Base-by-base conservation (phyloP, 805 yeast species). In the Kodamaea nitidulidarum region DNA sequence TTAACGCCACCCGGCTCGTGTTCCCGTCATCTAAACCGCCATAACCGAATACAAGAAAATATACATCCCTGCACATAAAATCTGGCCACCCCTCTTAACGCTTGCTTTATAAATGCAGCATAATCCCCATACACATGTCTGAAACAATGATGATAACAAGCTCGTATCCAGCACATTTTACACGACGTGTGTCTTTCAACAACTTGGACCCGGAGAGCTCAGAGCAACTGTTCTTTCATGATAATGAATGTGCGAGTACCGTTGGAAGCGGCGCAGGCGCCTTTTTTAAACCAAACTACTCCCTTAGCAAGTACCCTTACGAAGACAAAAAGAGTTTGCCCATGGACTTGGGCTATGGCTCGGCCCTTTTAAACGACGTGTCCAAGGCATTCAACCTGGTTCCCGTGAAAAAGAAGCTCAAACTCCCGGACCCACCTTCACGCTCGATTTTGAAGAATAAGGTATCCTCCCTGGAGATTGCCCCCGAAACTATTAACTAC, bases 151-250 rank as follows among this genome's bases (percentile, higher is more conserved):
- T 30, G 32, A 30, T 30, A 6, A 30, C 32, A 11, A 30, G 21
- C 32, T 30, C 32, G 21, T 30, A 33, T 9, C 35, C 44, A 12
- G 25, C 40, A 2, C 42, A 39, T 30, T 61, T 53, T 42, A 39
- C 68, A 9, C 45, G 73, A 37, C 51, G 75, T 34, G 76, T 71
- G 2, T 69, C 75, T 10, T 71, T 71, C 55, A 68, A 67, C 47
- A 68, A 69, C 44, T 47, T 70, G 31, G 52, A 59, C 28, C 67
- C 67, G 40, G 41, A 38, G 35, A 29, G 40, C 26, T 27, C 24
- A 33, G 36, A 25, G 10, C 22, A 20, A 36, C 29, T 12, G 30
- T 29, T 7, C 31, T 27, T 29, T 37, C 31, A 7, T 4, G 26
- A 14, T 9, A 15, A n/a, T 34, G 31, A 27, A 12, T 14, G 28